phyloP scores from a whole-genome alignment of 1,139 yeast genomes.

The Pichia terricola region DNA sequence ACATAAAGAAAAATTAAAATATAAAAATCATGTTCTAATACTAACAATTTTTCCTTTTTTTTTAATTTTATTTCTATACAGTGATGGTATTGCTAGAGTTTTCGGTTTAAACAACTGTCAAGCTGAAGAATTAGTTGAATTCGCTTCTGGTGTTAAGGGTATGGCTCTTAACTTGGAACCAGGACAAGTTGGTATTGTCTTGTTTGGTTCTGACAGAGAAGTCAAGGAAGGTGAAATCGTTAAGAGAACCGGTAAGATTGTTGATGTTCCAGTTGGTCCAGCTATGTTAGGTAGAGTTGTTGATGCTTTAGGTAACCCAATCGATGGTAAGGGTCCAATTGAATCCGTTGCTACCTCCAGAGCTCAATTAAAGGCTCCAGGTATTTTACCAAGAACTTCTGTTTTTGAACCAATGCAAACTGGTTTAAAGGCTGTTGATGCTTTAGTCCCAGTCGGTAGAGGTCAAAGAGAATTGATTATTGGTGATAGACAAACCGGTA shows the following conservation, averaged over 20 bases:
- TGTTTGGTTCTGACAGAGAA: conserved; percentile 97
- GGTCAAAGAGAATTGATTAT: conserved; percentile 99
- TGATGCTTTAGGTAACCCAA: conserved; percentile 98
- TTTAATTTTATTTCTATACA: conserved; percentile 20
- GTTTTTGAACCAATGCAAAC: conserved; percentile 99
- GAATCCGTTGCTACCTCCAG: conserved; percentile 76
- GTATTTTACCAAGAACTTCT: conserved; percentile 98
- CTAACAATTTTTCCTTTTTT: conserved; percentile 9
- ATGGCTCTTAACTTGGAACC: conserved; percentile 99
- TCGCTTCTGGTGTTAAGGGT: conserved; percentile 99
- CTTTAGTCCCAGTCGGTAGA: conserved; percentile 99
- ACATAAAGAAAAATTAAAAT: too few relatives aligned
- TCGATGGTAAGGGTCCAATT: conserved; percentile 99
- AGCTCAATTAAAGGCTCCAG: conserved; percentile 99
- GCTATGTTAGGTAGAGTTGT: conserved; percentile 98
- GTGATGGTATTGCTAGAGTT: conserved; percentile 99
- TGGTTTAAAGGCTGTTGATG: conserved; percentile 98
- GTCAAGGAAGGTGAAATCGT: conserved; percentile 99
- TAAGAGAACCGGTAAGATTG: conserved; percentile 99
- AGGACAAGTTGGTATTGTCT: conserved; percentile 99
- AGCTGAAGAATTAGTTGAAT: conserved; percentile 99
- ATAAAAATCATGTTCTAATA: conserved; percentile 1
- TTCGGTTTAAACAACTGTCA: conserved; percentile 99
- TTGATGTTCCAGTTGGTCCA: conserved; percentile 99
- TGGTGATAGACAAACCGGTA: conserved; percentile 99